Percentiles rank a stretch among this genome's conserved stretches.
Evolutionary conservation across 2,329 filamentous ascomycete species (phyloP).

Genomic region (Phaeomoniella chlamydospora): DNA sequence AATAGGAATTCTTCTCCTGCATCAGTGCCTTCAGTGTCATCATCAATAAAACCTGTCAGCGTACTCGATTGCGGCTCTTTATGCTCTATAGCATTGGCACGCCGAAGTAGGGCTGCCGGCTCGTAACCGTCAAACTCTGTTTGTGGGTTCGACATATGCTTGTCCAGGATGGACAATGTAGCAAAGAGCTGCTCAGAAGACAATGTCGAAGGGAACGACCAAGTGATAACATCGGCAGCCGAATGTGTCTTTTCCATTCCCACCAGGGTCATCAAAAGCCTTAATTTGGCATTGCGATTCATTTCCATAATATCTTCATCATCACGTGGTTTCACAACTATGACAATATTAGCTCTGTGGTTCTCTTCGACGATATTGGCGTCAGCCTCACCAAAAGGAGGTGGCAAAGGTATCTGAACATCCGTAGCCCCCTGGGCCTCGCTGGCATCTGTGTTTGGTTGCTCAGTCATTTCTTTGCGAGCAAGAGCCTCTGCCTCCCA

Average conservation of each 20-base stretch:
- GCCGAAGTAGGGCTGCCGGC: constrained; percentile 66
- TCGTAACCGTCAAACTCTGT: constrained; percentile 60
- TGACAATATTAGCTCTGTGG: too few species aligned
- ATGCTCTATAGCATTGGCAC: constrained; percentile 36
- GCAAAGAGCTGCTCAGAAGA: constrained; percentile 53
- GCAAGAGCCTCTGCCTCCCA: constrained; percentile 64
- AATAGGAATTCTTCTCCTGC: constrained; percentile 51
- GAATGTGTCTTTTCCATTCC: constrained; percentile 39
- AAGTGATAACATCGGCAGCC: constrained; percentile 48
- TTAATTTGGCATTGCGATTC: constrained; percentile 79
- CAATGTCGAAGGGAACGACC: constrained; percentile 59
- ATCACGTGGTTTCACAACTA: constrained; percentile 49
- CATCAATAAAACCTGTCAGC: constrained; percentile 47
- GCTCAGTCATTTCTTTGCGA: constrained; percentile 24
- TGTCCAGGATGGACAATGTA: constrained; percentile 56
- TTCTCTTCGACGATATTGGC: too few species aligned
- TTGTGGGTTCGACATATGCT: constrained; percentile 64
- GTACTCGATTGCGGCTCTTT: constrained; percentile 17
- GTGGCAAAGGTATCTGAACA: constrained; percentile 10
- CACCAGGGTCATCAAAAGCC: constrained; percentile 65
- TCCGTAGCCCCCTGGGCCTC: too few species aligned
- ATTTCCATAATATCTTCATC: constrained; percentile 56
- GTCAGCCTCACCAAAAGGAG: constrained; percentile 30
- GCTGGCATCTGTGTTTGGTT: constrained; percentile 7
- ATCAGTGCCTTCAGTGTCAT: constrained; percentile 50